A percentile compares a stretch with the other conserved stretches of the same genome.
These are phyloP conservation scores for Phyllostachys edulis DNA, from an alignment of 176 grass and related monocot species.

Conservation along the genomic window DNA sequence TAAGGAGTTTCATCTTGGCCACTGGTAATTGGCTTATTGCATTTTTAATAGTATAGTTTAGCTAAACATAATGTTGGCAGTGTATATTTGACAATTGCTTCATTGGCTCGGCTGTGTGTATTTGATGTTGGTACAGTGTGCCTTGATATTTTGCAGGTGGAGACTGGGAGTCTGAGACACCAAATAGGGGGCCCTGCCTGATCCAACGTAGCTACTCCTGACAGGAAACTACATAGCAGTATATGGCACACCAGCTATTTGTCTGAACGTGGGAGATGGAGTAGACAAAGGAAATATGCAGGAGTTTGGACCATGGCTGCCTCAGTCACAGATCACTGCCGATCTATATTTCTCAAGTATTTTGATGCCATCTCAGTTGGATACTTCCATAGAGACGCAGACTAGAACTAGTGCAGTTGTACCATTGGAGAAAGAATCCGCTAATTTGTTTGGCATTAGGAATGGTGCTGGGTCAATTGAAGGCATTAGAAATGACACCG, in stretches of 20 bases:
- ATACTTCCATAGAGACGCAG: constrained; percentile 21
- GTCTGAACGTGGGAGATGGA: background rate
- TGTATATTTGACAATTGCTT: background rate
- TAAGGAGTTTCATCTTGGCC: background rate
- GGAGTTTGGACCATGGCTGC: constrained; percentile 39
- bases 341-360: constrained; percentile 28
- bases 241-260: background rate
- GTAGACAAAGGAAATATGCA: constrained; percentile 28
- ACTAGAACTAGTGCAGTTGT: constrained; percentile 7
- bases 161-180: background rate
- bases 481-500: background rate
- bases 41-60: background rate
- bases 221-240: background rate
- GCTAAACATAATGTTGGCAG: background rate
- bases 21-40: constrained; percentile 1
- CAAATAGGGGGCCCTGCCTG: background rate
- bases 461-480: constrained; percentile 14
- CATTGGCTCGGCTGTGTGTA: constrained; percentile 8
- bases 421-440: constrained; percentile 12
- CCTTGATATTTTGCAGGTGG: constrained; percentile 15
- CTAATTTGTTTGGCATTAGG: background rate
- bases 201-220: constrained; percentile 11
- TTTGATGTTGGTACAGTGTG: background rate
- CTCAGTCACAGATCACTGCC: constrained; percentile 10
- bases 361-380: constrained; percentile 15